Percentiles rank a stretch among this genome's conserved stretches.
phyloP scores from a whole-genome alignment of 2,329 filamentous ascomycete genomes.

The Colletotrichum sp. region DNA sequence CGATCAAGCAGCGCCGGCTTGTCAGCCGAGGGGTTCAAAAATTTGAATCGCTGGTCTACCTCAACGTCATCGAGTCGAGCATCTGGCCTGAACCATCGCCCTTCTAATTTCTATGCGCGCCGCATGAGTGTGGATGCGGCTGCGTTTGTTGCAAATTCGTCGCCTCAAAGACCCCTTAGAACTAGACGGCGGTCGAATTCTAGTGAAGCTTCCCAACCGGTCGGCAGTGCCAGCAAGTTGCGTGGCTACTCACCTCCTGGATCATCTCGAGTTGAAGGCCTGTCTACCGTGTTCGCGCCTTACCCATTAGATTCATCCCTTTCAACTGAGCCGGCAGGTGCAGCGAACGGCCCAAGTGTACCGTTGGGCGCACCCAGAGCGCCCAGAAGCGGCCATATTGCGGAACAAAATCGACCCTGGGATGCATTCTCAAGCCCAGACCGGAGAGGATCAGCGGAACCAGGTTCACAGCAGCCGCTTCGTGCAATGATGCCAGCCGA shows the following conservation, averaged over 20 bases:
- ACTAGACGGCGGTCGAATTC: not conserved
- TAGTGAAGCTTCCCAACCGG: not conserved
- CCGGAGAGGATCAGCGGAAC: slow-evolving; percentile 13
- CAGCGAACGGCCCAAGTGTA: not conserved
- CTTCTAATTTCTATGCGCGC: not conserved
- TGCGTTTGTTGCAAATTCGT: not conserved
- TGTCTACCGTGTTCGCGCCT: not conserved
- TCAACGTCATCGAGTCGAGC: slow-evolving; percentile 50
- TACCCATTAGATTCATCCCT: not conserved
- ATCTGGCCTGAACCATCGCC: not conserved
- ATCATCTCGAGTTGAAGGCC: not conserved
- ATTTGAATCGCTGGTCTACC: slow-evolving; percentile 54
- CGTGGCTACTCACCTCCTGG: not conserved
- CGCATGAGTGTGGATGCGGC: slow-evolving; percentile 2
- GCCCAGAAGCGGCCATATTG: not conserved
- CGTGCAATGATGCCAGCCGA: slow-evolving; percentile 30
- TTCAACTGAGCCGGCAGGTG: not conserved
- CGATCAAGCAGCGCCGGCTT: slow-evolving; percentile 39
- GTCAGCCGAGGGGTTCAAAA: slow-evolving; percentile 44
- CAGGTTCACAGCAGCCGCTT: not conserved
- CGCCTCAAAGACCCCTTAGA: not conserved
- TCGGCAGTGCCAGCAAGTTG: not conserved
- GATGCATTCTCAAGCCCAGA: slow-evolving; percentile 9
- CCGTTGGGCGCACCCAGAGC: not conserved
- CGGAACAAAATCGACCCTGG: not conserved